Evolutionary conservation across 306 rosid genomes (phyloP), one percentile per base, ranked within the genome.

Genomic region (Begonia masoniana): DNA sequence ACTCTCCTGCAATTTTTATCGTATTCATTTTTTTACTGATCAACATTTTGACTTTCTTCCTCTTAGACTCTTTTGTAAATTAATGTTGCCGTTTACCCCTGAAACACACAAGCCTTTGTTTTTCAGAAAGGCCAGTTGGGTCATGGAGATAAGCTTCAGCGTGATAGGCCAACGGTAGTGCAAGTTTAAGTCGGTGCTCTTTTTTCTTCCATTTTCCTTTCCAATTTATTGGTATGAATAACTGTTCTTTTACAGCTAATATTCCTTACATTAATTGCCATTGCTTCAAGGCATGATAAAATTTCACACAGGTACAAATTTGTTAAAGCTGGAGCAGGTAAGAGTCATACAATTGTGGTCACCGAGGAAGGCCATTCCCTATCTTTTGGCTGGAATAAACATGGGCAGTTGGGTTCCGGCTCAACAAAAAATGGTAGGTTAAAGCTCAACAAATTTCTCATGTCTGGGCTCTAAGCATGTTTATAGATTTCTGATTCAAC

Each of bases 301-400:
- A 31, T 31, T 31, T 60, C 69, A 41, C 43, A 11, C 49, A 91
- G 99, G 73, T 76, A 76, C 79, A 91, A 81, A 64, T 53, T 91
- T 55, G 70, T 86, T 62, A 67, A 71, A 75, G 99, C 96, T 64
- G 91, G 84, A 64, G 52, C 96, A 19, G 99, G 99, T 70, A 85
- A 66, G 77, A 83, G 57, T 68, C 96, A 91, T 69, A 73, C 94
- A 0, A 88, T 86, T n/a, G 94, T 83, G 58, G 77, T 79, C 43
- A 83, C 96, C 0, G 94, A 79, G 9, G 96, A 91, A 58, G 94
- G 94, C 12, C 74, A 70, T 35, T 86, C 99, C 51, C 73, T 91
- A 11, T 73, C 96, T n/a, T 91, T 91, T 62, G 99, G 99, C 41
- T 91, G 96, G 96, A 91, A 91, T 74, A 91, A 86, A 70, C 99